phyloP scores from a whole-genome alignment of 192 early-diverging fungal genomes.

The Podila verticillata region DNA sequence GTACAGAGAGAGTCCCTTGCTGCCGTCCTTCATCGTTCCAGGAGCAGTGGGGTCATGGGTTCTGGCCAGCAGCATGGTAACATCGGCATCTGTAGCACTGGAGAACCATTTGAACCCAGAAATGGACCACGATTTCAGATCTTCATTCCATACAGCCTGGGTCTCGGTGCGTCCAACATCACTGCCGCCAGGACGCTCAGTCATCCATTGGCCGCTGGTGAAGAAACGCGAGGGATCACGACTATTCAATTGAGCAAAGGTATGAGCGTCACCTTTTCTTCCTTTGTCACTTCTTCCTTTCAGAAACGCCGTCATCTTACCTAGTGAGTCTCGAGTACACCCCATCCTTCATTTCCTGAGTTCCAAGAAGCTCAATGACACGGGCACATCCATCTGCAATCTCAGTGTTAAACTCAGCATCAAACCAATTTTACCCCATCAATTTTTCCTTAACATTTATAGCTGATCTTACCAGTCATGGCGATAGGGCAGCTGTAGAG shows the following conservation, averaged over 20 bases:
- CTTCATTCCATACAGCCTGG: constrained; percentile 57
- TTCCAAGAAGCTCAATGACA: constrained; percentile 66
- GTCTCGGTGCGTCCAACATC: constrained; percentile 78
- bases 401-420: neutral
- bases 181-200: constrained; percentile 74
- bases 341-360: constrained; percentile 59
- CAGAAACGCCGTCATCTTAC: constrained; percentile 10
- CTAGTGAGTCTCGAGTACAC: constrained; percentile 56
- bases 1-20: constrained; percentile 70
- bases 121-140: constrained; percentile 57
- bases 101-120: constrained; percentile 83
- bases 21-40: constrained; percentile 52
- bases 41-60: constrained; percentile 54
- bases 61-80: constrained; percentile 74
- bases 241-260: constrained; percentile 12
- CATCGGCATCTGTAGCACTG: constrained; percentile 74
- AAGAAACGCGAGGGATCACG: constrained; percentile 72
- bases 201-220: constrained; percentile 84
- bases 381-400: constrained; percentile 71
- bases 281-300: neutral
- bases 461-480: constrained; percentile 65
- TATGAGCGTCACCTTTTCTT: neutral
- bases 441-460: neutral
- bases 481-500: constrained; percentile 75
- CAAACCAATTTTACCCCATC: too few relatives aligned